Conservation (phyloP, 2,329 filamentous ascomycete genomes). For the Botryotinia calthae region DNA sequence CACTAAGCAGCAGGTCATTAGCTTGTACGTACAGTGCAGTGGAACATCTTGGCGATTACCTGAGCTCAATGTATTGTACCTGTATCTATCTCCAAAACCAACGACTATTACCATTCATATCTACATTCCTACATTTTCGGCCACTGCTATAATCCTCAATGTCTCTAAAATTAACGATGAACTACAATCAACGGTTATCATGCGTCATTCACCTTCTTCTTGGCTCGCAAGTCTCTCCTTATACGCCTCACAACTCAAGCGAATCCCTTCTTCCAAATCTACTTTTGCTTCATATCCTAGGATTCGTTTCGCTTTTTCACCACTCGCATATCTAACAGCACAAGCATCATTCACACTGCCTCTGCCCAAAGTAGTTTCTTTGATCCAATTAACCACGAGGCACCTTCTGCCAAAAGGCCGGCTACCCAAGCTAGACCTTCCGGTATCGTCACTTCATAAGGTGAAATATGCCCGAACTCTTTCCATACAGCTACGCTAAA, state of each 20-base stretch:
- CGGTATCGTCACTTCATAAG: constrained; percentile 1
- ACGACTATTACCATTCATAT: background rate
- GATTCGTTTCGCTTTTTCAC: constrained; percentile 1
- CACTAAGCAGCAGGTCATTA: background rate
- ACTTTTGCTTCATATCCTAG: constrained; percentile 12
- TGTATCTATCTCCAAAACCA: background rate
- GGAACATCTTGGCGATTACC: background rate
- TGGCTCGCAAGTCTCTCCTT: background rate
- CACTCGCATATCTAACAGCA: constrained; percentile 14
- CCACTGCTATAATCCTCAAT: background rate
- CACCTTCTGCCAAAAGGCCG: constrained; percentile 3
- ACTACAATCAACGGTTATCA: too few species aligned
- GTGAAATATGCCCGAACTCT: constrained; percentile 4
- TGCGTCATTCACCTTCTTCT: background rate
- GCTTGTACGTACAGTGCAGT: too few species aligned
- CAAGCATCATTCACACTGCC: constrained; percentile 16
- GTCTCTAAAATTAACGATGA: background rate
- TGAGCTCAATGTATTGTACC: background rate
- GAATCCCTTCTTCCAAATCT: constrained; percentile 11
- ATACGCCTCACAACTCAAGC: constrained; percentile 16
- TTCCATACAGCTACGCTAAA: constrained; percentile 12
- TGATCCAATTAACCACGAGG: background rate
- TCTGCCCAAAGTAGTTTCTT: constrained; percentile 4
- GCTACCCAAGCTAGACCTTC: constrained; percentile 1
- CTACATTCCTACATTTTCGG: background rate